Conservation (phyloP, 345 rosid species). For the Trapa incisa region DNA sequence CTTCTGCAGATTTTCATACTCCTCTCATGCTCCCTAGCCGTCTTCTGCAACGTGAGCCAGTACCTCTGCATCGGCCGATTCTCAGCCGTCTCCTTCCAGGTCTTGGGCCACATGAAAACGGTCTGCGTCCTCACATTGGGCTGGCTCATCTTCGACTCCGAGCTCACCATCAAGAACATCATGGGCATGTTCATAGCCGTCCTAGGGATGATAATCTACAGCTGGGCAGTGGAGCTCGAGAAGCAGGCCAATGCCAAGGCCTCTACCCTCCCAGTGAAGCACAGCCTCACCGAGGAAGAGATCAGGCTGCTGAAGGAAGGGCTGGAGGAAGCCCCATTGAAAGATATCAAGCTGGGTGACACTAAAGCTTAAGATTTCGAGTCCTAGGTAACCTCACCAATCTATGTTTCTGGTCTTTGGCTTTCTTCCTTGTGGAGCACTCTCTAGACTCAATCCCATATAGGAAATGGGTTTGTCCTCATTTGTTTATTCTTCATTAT, state of each 20-base stretch:
- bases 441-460: background rate
- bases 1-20: conserved; percentile 59
- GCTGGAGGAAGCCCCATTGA: conserved; percentile 30
- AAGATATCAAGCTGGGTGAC: conserved; percentile 57
- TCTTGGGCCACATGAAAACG: conserved; percentile 95
- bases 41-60: conserved; percentile 93
- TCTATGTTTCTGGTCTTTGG: background rate
- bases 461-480: conserved; percentile 1
- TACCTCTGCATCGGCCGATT: conserved; percentile 94
- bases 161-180: conserved; percentile 70
- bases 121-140: conserved; percentile 79
- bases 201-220: conserved; percentile 76
- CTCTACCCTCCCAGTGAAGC: conserved; percentile 23
- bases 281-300: conserved; percentile 74
- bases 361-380: conserved; percentile 26
- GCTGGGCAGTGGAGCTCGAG: conserved; percentile 85
- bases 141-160: conserved; percentile 86
- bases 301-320: conserved; percentile 62
- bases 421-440: background rate
- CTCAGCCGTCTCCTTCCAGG: conserved; percentile 89
- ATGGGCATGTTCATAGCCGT: conserved; percentile 72
- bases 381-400: background rate
- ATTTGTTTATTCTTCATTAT: background rate
- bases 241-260: conserved; percentile 39
- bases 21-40: conserved; percentile 75